phyloP scores from a whole-genome alignment of 768 basidiomycete genomes.

The Tricholoma flavovirens region DNA sequence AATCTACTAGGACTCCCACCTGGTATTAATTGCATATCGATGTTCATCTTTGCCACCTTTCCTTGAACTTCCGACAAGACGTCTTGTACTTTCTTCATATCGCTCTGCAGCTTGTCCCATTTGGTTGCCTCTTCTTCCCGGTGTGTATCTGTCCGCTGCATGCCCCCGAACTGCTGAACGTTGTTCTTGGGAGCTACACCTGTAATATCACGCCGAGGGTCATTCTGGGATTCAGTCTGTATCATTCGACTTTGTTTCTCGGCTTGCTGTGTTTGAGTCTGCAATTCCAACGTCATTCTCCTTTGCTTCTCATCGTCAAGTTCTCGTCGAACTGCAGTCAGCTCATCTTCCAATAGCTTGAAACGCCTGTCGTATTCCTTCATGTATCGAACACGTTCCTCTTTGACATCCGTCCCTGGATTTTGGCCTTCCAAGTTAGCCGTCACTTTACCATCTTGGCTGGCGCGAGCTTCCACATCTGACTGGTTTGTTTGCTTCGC shows the following conservation, averaged over 20 bases:
- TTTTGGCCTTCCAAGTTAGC: neutral
- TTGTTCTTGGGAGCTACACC: neutral
- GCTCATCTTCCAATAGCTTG: neutral
- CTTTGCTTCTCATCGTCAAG: neutral
- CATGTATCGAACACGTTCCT: neutral
- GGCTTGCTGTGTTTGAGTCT: neutral
- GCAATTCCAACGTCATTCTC: neutral
- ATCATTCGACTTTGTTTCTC: neutral
- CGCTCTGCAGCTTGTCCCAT: neutral
- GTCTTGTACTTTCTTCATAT: neutral
- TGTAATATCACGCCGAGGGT: neutral
- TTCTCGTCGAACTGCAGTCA: neutral
- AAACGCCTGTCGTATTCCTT: neutral
- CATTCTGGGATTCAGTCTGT: neutral
- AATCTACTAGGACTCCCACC: neutral
- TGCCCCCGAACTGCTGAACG: neutral
- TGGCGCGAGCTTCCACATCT: neutral
- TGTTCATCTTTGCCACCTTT: neutral
- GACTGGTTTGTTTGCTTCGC: neutral
- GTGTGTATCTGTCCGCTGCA: neutral
- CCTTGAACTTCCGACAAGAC: neutral
- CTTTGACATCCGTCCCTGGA: neutral
- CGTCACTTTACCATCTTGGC: neutral
- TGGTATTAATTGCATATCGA: neutral
- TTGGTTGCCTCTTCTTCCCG: neutral